A percentile compares a stretch with the other conserved stretches of the same genome.
phyloP scores from a whole-genome alignment of 1,284 basidiomycete species.

The Marasmius oreades region DNA sequence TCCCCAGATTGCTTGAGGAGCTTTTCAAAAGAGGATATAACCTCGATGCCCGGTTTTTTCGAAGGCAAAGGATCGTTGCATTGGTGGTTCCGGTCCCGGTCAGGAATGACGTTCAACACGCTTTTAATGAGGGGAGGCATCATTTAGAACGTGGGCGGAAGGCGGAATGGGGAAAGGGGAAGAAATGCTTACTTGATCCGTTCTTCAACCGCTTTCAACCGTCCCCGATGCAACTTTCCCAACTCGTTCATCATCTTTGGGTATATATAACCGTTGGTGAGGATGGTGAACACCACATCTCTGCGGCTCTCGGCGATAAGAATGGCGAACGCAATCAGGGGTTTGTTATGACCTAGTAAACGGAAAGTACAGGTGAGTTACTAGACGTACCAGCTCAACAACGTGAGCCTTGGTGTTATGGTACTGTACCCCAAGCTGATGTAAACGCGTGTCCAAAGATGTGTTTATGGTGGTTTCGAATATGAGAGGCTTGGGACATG shows the following conservation, averaged over 20 bases:
- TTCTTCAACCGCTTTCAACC: not conserved
- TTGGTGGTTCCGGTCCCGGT: not conserved
- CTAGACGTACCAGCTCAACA: too few relatives aligned
- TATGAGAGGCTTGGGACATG: too few relatives aligned
- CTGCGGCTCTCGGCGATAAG: not conserved
- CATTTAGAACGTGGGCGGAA: too few relatives aligned
- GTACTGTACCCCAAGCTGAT: not conserved
- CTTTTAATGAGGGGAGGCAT: too few relatives aligned
- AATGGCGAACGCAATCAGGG: not conserved
- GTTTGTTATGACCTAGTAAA: not conserved
- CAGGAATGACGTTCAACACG: not conserved
- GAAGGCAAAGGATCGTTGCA: too few relatives aligned
- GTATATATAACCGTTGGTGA: not conserved
- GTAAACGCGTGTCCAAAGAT: not conserved
- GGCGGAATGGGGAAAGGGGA: too few relatives aligned
- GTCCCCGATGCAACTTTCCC: not conserved
- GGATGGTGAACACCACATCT: not conserved
- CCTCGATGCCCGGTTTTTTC: not conserved
- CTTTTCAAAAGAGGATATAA: not conserved
- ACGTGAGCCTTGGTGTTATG: not conserved
- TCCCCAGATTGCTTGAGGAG: not conserved
- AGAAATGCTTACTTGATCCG: not conserved
- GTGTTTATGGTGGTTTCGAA: not conserved
- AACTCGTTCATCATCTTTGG: not conserved
- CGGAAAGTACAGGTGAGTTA: too few relatives aligned